Evolutionary conservation across 163 green algal species (phyloP), one percentile per base, ranked within the genome.

Genomic region (Chlorella variabilis): DNA sequence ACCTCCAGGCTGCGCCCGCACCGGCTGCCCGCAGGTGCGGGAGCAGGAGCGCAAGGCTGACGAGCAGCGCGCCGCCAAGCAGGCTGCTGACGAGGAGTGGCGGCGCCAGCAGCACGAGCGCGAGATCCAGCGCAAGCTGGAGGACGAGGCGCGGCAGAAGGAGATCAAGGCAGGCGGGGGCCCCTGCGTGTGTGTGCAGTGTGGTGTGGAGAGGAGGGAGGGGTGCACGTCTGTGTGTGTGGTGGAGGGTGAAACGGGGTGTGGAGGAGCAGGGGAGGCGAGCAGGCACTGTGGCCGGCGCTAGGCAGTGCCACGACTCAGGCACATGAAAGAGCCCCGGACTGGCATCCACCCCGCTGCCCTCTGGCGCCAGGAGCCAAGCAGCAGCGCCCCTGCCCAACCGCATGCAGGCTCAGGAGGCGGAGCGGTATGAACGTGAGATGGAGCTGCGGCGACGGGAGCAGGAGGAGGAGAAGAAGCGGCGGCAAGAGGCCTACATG

Each of bases 91-190:
- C 38, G 81, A 78, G 31, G 82, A 87, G 39, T 94, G 91, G 90
- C 81, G 87, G 31, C 67, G 71, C n/a, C 78, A 89, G 70, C 92
- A 96, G 85, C 83, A 88, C 4, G 90, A 96, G 70, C 77, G 93
- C 0, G 93, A 96, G 88, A 77, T 84, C 29, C 41, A 62, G 51
- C 69, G 58, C 69, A 63, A 74, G 77, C 61, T 49, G 58, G 81
- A 87, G 75, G 86, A 92, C 67, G 74, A 88, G 73, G 75, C 94
- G 78, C 83, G 89, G 75, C 87, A 94, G 80, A 70, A 61, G 18
- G 82, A 93, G 70, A 83, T 83, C 29, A 84, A 89, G 70, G 65
- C 86, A 85, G 45, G 71, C 1, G 48, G 3, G 31, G 70, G 69
- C 3, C 2, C n/a, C n/a, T n/a, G n/a, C n/a, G n/a, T n/a, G n/a